Evolutionary conservation across 2,329 filamentous ascomycete species (phyloP), one percentile per base, ranked within the genome.

Genomic region (Fonsecaea multimorphosa): DNA sequence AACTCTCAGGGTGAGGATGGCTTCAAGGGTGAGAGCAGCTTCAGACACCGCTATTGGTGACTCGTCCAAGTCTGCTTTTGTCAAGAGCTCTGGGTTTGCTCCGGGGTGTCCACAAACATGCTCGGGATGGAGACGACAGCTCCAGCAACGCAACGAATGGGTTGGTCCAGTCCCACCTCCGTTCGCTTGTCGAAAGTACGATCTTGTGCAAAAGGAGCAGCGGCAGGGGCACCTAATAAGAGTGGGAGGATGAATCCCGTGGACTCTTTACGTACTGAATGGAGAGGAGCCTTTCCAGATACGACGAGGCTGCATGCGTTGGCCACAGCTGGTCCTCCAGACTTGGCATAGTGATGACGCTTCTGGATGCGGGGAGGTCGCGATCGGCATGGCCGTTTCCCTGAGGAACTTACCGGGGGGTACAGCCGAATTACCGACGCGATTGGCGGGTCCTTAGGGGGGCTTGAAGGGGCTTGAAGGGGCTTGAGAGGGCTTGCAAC

Each of bases 221-320:
- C 22, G 44, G 22, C n/a, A 54, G 52, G 31, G 46, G 19, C 22
- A 54, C 24, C 52, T 34, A 54, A 54, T 31, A 12, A 54, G 22
- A 31, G 52, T 34, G 22, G 19, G 16, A 32, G 52, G 29, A 31
- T 22, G 55, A n/a, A 46, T 58, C 24, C 38, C 56, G 56, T 58
- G 56, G 36, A 29, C 16, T 40, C 36, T 58, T 58, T 58, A 58
- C 56, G 56, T 58, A 58, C 34, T 58, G 56, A 46, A 31, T 12
- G 38, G 16, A 19, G 7, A 29, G 12, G n/a, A 11, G 46, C 46
- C 12, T 29, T 60, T 36, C 58, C 58, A 60, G n/a, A 60, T 36
- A 27, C 58, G 46, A 60, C 46, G 58, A 60, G 58, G 58, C 58
- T 53, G 58, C n/a, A 53, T 54, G 52, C 27, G 34, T 54, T 54